These are phyloP conservation scores for Candida ovalis DNA, from an alignment of 805 yeast genomes.

Conservation along the genomic window DNA sequence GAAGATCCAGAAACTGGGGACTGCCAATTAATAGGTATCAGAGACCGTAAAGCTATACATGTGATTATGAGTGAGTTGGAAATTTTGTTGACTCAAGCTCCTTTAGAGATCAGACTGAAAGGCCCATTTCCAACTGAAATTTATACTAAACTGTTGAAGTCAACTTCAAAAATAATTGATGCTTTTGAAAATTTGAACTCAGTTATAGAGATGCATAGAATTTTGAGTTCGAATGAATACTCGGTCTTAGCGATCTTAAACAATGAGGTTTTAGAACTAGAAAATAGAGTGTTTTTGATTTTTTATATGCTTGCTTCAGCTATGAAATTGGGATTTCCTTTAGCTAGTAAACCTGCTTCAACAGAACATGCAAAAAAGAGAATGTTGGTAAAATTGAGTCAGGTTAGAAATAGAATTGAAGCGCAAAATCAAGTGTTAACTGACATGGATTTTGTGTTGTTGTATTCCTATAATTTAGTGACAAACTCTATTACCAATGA, in stretches of 20 bases:
- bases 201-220: conserved; percentile 60
- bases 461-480: conserved; percentile 72
- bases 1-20: conserved; percentile 25
- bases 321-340: conserved; percentile 67
- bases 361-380: conserved; percentile 72
- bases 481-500: conserved; percentile 65
- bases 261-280: conserved; percentile 63
- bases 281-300: conserved; percentile 66
- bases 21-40: conserved; percentile 37
- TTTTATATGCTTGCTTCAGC: conserved; percentile 81
- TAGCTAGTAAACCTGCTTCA: conserved; percentile 74
- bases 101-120: conserved; percentile 68
- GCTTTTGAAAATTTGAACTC: conserved; percentile 71
- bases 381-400: conserved; percentile 60
- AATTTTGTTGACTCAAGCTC: conserved; percentile 61
- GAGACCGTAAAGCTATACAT: conserved; percentile 42
- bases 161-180: conserved; percentile 66
- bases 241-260: conserved; percentile 51
- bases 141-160: conserved; percentile 47
- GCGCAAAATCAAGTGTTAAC: conserved; percentile 33
- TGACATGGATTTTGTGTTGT: conserved; percentile 72
- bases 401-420: conserved; percentile 41
- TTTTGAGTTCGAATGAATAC: conserved; percentile 48
- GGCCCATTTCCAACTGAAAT: conserved; percentile 61
- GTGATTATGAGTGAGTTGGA: conserved; percentile 58